phyloP scores from a whole-genome alignment of 148 eudicot genomes.

The Heliosperma pusillum region DNA sequence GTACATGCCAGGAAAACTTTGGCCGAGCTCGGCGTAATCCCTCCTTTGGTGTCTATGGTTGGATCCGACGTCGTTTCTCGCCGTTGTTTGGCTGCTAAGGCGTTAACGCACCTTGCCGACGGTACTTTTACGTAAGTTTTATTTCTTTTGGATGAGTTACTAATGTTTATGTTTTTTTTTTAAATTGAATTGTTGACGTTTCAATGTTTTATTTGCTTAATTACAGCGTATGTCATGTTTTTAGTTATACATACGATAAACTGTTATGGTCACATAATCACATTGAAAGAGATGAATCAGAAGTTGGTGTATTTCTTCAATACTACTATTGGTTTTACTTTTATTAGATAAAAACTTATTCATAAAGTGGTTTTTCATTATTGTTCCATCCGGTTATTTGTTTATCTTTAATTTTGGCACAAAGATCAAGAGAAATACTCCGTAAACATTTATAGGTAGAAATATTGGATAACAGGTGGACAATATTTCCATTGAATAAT shows the following conservation, averaged over 20 bases:
- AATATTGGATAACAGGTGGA: no score
- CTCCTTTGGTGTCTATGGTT: slow-evolving; percentile 70
- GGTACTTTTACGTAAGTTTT: slow-evolving; percentile 64
- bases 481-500: no score
- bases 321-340: no score
- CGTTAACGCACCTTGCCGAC: slow-evolving; percentile 61
- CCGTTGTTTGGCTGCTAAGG: slow-evolving; percentile 49
- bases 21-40: slow-evolving; percentile 81
- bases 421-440: no score
- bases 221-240: not conserved
- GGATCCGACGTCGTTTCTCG: slow-evolving; percentile 35
- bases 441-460: no score
- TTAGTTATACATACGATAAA: not conserved
- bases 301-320: no score
- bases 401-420: no score
- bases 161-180: not conserved
- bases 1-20: slow-evolving; percentile 36
- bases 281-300: not conserved
- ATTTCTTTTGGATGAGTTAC: not conserved
- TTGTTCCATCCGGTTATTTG: no score
- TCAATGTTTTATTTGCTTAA: not conserved
- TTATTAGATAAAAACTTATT: no score
- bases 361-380: no score
- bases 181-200: not conserved
- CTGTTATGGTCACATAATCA: not conserved